Evolutionary conservation across 768 basidiomycete species (phyloP), one percentile per base, ranked within the genome.

Genomic region (Tylopilus balloui): DNA sequence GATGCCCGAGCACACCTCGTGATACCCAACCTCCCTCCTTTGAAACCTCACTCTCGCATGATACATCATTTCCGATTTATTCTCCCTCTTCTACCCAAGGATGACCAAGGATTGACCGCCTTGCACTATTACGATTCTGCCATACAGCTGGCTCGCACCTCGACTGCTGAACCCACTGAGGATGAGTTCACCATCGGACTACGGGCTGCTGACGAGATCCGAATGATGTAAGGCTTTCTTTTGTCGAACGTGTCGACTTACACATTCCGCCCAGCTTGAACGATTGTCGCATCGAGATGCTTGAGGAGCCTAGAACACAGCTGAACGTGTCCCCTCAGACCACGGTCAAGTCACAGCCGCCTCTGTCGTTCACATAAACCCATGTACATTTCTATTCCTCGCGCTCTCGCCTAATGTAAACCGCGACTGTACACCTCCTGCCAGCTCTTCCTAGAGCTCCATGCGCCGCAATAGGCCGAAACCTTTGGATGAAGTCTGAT

Each of bases 21-120:
- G 34, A 86, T 91, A 52, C 88, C 88, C 24, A 77, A 79, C 31
- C 79, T 86, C 45, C 89, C 88, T 12, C 58, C 69, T 15, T 65
- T 86, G 58, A 83, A 84, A 55, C 86, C 88, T 3, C 83, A 87
- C 63, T 75, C 76, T 4, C 82, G 87, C 54, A 84, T 90, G 84
- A 72, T 85, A 41, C 81, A 87, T 64, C 87, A 90, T 63, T 86
- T 89, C 60, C 82, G 88, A 36, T 88, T 85, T 68, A 76, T 91
- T 29, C 67, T 78, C 3, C 86, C 86, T 0, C 73, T 91, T 2
- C 48, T 80, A 73, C 48, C 73, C 66, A 68, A 64, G 48, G 81
- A 86, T 51, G 80, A 80, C 24, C 77, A 82, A 38, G 81, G 81
- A n/a, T 65, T 86, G 40, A 79, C 86, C 13, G 73, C 79, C 0